phyloP scores from a whole-genome alignment of 2,329 filamentous ascomycete genomes.

The Diaporthe citrichinensis region DNA sequence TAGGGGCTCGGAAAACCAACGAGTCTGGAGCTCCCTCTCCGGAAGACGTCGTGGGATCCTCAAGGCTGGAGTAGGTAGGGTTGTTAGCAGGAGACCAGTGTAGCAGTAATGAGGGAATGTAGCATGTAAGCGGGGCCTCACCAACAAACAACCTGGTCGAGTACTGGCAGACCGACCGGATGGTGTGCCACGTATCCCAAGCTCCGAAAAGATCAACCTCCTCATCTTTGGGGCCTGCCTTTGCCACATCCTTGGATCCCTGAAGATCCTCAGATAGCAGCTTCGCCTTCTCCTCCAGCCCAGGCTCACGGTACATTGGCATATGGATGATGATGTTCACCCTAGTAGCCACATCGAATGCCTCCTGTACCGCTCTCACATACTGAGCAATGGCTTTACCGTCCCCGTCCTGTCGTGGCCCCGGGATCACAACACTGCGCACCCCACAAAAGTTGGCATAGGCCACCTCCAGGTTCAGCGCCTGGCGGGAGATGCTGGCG shows the following conservation, averaged over 20 bases:
- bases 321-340: constrained; percentile 86
- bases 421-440: constrained; percentile 84
- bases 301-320: constrained; percentile 84
- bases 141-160: constrained; percentile 84
- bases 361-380: constrained; percentile 86
- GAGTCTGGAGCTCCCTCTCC: constrained; percentile 71
- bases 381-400: constrained; percentile 78
- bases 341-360: constrained; percentile 80
- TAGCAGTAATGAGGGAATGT: constrained; percentile 2
- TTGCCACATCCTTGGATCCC: constrained; percentile 50
- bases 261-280: constrained; percentile 63
- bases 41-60: constrained; percentile 72
- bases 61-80: constrained; percentile 58
- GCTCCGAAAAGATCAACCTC: constrained; percentile 80
- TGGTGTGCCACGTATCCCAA: constrained; percentile 95
- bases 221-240: constrained; percentile 43
- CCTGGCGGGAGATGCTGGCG: constrained; percentile 88
- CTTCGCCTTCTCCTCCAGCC: constrained; percentile 65
- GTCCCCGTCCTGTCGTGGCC: constrained; percentile 72
- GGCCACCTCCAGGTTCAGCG: constrained; percentile 89
- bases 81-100: not conserved
- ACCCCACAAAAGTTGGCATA: constrained; percentile 97
- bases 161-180: constrained; percentile 89
- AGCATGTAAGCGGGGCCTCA: constrained; percentile 63
- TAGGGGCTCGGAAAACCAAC: constrained; percentile 79